Base-by-base conservation (phyloP, 148 eudicot genomes). In the Vaccinium vitisidaea region DNA sequence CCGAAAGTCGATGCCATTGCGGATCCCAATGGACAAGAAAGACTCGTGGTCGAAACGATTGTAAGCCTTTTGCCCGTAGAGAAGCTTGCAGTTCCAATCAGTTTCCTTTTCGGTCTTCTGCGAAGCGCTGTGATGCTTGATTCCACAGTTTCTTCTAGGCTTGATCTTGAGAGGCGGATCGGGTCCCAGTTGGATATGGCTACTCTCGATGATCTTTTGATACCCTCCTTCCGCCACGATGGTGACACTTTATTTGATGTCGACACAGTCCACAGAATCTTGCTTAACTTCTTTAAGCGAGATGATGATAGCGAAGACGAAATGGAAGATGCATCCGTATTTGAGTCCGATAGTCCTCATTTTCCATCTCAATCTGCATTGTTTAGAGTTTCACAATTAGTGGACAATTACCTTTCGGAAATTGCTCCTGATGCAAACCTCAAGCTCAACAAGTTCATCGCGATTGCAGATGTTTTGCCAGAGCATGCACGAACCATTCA, bases 371-470 rank as follows among this genome's bases (percentile, higher is more conserved):
- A 93, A 75, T 90, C 94, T 58, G 93, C 98, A 10, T 82, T 97
- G 82, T 90, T 84, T 84, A 97, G 91, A 88, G 99, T 97, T 55
- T 90, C 98, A 3, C 94, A 94, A 58, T 77, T 97, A 80, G 94
- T 97, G 82, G 99, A 97, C 73, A 93, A 86, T 85, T 97, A 95
- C 89, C 91, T 97, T 73, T 89, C 96, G 55, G 99, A 97, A 88
- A 94, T 97, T 83, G 99, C 99, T 6, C 96, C 98, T 12, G 99
- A 97, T 88, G 91, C 93, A 30, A 95, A 97, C 85, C 98, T 97
- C 78, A 94, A 94, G 89, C 96, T 95, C 76, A 84, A 86, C 67
- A 92, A 92, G 89, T 95, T 97, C 88, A 80, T 97, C 63, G 94
- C 91, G 27, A 85, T 97, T 70, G 96, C 98, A 6, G 98, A 97